Evolutionary conservation across 192 early-diverging fungal genomes (phyloP), one percentile per base, ranked within the genome.

Genomic region (Obelidium mucronatum): DNA sequence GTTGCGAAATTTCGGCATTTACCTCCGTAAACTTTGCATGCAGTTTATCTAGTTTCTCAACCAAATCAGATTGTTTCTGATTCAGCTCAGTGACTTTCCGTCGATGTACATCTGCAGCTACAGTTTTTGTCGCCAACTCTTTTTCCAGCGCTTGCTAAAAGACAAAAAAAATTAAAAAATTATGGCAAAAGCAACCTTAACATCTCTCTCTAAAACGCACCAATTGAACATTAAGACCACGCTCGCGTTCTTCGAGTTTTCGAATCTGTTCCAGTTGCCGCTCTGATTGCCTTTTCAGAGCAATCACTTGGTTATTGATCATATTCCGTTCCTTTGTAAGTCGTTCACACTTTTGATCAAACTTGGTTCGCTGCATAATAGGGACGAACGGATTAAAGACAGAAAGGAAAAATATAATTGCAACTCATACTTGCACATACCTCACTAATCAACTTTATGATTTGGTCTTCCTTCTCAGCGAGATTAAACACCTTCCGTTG

Each of bases 221-320:
- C 77, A 95, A 74, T 81, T 96, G 93, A 37, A 82, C 81, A 15
- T 82, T 78, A 37, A 95, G 75, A 5, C 73, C 78, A 64, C 92
- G 91, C 69, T 95, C 95, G 37, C 88, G 88, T 56, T 96, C 94
- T 76, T 97, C 93, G 11, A 94, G 76, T 34, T 85, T 86, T 40
- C 90, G 87, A 61, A 96, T 92, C 72, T 91, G 90, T 68, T 96
- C 95, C 76, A 93, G 81, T 78, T 96, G 95, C 83, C 93, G 93
- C 66, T 93, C 91, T 37, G 90, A 91, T 67, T 93, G 92, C 40
- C 80, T 79, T 67, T 92, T 92, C 73, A 94, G 83, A 1, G 92
- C 88, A 62, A 91, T 87, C 59, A 85, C 88, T 69, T 87, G 82
- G 69, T 91, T 86, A 28, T 87, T 82, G 54, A 87, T 82, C 26